Base-by-base conservation (phyloP, 1,284 basidiomycete species). In the Ustilago lituana region DNA sequence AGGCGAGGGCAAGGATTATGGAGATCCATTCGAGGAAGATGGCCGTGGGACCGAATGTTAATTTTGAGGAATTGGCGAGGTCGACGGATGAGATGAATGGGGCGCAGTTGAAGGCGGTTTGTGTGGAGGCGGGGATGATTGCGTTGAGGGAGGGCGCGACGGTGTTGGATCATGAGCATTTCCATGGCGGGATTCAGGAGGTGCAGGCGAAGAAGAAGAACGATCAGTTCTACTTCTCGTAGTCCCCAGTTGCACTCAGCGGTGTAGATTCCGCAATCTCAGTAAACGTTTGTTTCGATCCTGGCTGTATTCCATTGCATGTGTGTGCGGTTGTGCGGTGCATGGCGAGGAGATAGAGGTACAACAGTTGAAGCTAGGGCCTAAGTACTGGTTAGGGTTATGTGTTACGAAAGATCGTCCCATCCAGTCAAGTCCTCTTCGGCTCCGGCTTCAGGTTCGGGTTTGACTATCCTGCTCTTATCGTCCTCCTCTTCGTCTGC, bases 71-170 rank as follows among this genome's bases (percentile, higher is more conserved):
- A 79, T 83, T 91, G 40, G 89, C 90, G 11, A 84, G 89, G 62
- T 88, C 87, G 57, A 90, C 89, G 15, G 90, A 91, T 81, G 89
- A 91, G 81, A 90, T 91, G 85, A 91, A 90, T 79, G 89, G 87
- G 20, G 88, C 87, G 3, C 87, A 88, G 65, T 57, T 82, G 9
- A 82, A 82, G 52, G 80, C 79, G 15, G 79, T 29, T 90, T 97
- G 19, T 94, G 94, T 85, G 90, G 98, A 12, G 84, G 95, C 95
- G 23, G 95, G 96, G 65, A 99, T 99, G 96, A 95, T 98, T 79
- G 91, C 95, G 17, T 84, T 98, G 41, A 85, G 95, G 70, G 94
- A 98, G 83, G 94, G 94, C 40, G 93, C 94, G 15, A 89, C 89
- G n/a, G 71, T 76, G 41, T 57, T 82, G 23, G 74, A 80, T 43